These are phyloP conservation scores for Penicillium sp. DNA, from an alignment of 2,329 filamentous ascomycete species.

Conservation along the genomic window DNA sequence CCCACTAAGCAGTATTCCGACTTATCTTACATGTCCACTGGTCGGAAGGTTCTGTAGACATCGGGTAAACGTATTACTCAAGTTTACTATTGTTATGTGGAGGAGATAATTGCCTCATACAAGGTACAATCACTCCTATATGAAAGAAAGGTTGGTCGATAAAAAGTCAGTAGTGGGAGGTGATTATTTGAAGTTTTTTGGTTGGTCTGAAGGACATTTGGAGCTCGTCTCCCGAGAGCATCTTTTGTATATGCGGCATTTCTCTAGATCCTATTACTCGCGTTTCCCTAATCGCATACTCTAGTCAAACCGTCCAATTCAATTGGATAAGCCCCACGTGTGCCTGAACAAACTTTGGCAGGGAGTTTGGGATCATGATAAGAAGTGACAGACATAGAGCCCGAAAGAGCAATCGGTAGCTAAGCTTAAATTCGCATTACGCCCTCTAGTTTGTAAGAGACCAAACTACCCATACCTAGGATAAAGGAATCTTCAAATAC, in stretches of 20 bases:
- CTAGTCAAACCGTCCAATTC: neutral
- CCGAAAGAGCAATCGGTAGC: neutral
- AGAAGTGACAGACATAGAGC: neutral
- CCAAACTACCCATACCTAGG: neutral
- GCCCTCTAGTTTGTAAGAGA: neutral
- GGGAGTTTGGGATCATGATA: neutral
- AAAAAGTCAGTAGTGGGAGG: neutral
- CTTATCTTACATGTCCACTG: no score
- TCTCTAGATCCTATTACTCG: neutral
- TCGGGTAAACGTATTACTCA: no score
- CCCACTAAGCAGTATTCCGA: no score
- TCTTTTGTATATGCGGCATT: slow-evolving; percentile 1
- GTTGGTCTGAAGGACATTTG: no score
- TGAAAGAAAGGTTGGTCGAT: neutral
- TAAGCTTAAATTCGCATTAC: neutral
- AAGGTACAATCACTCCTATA: neutral
- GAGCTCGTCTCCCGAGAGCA: neutral
- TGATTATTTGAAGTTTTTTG: neutral
- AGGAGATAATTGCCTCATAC: slow-evolving; percentile 14
- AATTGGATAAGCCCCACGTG: neutral
- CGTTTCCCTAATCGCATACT: neutral
- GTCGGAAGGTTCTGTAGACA: no score
- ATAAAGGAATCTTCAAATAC: neutral
- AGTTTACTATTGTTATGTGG: neutral
- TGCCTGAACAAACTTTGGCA: neutral